phyloP scores from a whole-genome alignment of 192 early-diverging fungal species.

The Coemansia reversa region DNA sequence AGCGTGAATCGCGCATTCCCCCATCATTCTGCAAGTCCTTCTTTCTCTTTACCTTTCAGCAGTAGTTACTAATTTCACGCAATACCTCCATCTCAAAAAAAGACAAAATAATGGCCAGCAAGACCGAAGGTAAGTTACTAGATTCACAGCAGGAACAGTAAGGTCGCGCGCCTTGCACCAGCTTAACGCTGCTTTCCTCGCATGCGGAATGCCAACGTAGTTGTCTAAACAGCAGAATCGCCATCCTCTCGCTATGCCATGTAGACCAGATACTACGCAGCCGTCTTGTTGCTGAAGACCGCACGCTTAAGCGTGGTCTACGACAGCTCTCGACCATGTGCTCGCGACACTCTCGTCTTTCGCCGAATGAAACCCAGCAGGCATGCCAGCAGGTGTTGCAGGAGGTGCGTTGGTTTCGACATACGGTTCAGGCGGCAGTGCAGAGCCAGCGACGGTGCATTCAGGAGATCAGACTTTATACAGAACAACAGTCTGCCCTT shows the following conservation, averaged over 20 bases:
- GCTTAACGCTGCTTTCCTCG: too few species aligned
- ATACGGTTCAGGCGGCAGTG: slow-evolving; percentile 30
- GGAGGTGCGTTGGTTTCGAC: slow-evolving; percentile 50
- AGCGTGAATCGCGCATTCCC: too few species aligned
- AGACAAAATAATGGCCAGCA: too few species aligned
- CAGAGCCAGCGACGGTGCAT: slow-evolving; percentile 42
- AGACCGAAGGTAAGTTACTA: too few species aligned
- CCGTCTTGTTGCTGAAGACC: slow-evolving; percentile 42
- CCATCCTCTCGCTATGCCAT: background rate
- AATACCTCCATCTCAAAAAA: too few species aligned
- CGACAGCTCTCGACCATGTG: slow-evolving; percentile 39
- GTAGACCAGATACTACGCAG: slow-evolving; percentile 42
- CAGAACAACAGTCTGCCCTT: slow-evolving; percentile 14
- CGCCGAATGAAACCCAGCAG: slow-evolving; percentile 26
- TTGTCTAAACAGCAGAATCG: too few species aligned
- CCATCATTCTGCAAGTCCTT: too few species aligned
- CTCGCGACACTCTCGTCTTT: slow-evolving; percentile 16
- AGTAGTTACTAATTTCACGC: too few species aligned
- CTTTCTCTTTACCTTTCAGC: too few species aligned
- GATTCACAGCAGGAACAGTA: too few species aligned
- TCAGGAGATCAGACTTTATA: slow-evolving; percentile 18
- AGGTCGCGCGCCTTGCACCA: too few species aligned
- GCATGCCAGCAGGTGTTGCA: slow-evolving; percentile 26
- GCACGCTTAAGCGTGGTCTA: slow-evolving; percentile 43
- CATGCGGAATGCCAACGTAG: too few species aligned